phyloP scores from a whole-genome alignment of 2,329 filamentous ascomycete species.

The Cephalotrichum gorgonifer region DNA sequence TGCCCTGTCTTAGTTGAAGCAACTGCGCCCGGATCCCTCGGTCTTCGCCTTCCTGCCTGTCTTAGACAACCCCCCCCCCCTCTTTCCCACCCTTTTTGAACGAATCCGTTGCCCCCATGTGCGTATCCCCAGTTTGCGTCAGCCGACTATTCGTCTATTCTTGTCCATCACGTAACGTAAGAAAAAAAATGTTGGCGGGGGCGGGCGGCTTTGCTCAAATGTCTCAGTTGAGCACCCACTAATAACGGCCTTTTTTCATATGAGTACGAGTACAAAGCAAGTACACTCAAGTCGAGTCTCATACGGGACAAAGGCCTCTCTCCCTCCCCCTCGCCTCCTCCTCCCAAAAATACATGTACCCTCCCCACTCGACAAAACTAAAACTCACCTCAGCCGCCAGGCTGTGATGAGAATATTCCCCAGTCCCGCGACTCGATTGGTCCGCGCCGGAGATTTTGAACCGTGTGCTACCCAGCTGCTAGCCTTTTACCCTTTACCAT shows the following conservation, averaged over 20 bases:
- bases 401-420: background rate
- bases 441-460: background rate
- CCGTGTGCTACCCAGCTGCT: background rate
- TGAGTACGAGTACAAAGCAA: no score
- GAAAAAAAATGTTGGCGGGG: background rate
- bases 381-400: no score
- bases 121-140: background rate
- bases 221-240: slow-evolving; percentile 1
- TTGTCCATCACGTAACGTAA: background rate
- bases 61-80: no score
- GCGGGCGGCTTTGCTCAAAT: slow-evolving; percentile 1
- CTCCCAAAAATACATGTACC: no score
- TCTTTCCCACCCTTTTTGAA: background rate
- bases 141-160: background rate
- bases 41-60: no score
- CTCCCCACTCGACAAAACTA: no score
- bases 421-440: background rate
- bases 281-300: no score
- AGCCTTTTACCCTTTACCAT: background rate
- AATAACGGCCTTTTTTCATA: background rate
- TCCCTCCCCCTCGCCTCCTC: no score
- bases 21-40: no score
- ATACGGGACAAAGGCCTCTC: no score
- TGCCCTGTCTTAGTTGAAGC: no score
- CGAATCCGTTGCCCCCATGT: background rate